A percentile compares a stretch with the other conserved stretches of the same genome.
Evolutionary conservation across 164 flowering plant genomes (phyloP).

Genomic region (Berberis thunbergii): DNA sequence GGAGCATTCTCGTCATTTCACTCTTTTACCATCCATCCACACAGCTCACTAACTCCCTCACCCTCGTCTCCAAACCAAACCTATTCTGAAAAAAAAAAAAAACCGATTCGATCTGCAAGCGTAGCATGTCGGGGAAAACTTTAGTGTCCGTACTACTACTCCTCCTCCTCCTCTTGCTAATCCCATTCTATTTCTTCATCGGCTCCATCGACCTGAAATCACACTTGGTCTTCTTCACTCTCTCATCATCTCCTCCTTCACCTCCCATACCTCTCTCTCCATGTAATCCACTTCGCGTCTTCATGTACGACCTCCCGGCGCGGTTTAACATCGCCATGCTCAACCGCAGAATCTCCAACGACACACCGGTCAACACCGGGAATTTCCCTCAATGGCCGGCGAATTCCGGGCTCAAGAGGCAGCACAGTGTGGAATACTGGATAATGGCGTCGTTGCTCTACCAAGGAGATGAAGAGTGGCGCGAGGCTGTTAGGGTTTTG

Average conservation of each 20-base stretch:
- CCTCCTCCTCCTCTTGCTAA: conserved; percentile 24
- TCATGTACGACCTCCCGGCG: conserved; percentile 80
- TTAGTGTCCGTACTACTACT: conserved; percentile 7
- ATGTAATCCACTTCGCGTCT: conserved; percentile 52
- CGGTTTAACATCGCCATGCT: conserved; percentile 73
- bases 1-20: not conserved
- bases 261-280: conserved; percentile 15
- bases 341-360: conserved; percentile 20
- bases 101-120: too few species aligned
- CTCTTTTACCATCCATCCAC: not conserved
- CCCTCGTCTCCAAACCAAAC: too few species aligned
- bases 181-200: conserved; percentile 27
- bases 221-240: conserved; percentile 30
- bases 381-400: conserved; percentile 60
- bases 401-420: conserved; percentile 56
- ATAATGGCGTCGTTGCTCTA: conserved; percentile 68
- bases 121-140: conserved; percentile 22
- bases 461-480: conserved; percentile 19
- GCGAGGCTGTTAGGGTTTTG: conserved; percentile 68
- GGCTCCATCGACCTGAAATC: conserved; percentile 46
- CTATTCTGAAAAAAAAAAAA: too few species aligned
- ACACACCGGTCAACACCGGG: conserved; percentile 24
- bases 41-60: not conserved
- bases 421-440: conserved; percentile 98
- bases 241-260: conserved; percentile 9